A percentile compares a stretch with the other conserved stretches of the same genome.
Evolutionary conservation across 148 eudicot genomes (phyloP).

Genomic region (Vaccinium vitisidaea): DNA sequence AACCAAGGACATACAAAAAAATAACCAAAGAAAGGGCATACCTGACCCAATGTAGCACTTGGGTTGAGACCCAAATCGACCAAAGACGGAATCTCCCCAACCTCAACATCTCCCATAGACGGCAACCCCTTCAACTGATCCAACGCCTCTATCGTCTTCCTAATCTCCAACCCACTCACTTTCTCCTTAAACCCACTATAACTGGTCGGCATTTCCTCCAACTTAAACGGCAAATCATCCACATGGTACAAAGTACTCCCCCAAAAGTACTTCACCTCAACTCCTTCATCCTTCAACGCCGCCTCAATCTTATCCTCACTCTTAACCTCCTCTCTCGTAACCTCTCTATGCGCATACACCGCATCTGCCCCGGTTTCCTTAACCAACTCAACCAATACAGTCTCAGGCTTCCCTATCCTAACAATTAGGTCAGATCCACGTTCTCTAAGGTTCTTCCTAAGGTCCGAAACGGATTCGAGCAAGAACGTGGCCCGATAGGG

Average conservation of each 20-base stretch:
- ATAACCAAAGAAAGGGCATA: constrained; percentile 20
- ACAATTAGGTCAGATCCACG: constrained; percentile 92
- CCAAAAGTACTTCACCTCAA: constrained; percentile 95
- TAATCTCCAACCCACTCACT: constrained; percentile 69
- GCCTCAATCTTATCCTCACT: constrained; percentile 67
- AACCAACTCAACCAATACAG: constrained; percentile 64
- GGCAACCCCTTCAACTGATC: constrained; percentile 86
- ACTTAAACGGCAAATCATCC: constrained; percentile 86
- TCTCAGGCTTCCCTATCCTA: constrained; percentile 79
- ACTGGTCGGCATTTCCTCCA: constrained; percentile 88
- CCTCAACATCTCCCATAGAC: constrained; percentile 68
- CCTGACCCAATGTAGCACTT: constrained; percentile 67
- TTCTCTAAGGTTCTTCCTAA: constrained; percentile 61
- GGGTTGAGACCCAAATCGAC: constrained; percentile 86
- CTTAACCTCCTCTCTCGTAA: constrained; percentile 75
- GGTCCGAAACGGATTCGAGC: constrained; percentile 70
- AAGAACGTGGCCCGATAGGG: constrained; percentile 80
- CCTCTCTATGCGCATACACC: constrained; percentile 75
- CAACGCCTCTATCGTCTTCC: constrained; percentile 76
- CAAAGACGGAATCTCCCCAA: constrained; percentile 85
- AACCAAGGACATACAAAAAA: not conserved
- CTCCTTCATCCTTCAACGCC: constrained; percentile 77
- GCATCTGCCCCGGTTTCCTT: constrained; percentile 83
- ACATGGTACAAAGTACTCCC: constrained; percentile 94
- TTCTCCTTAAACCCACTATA: constrained; percentile 91